These are phyloP conservation scores for Skeletonema tropicum DNA, from an alignment of 108 stramenopile species.

Conservation along the genomic window DNA sequence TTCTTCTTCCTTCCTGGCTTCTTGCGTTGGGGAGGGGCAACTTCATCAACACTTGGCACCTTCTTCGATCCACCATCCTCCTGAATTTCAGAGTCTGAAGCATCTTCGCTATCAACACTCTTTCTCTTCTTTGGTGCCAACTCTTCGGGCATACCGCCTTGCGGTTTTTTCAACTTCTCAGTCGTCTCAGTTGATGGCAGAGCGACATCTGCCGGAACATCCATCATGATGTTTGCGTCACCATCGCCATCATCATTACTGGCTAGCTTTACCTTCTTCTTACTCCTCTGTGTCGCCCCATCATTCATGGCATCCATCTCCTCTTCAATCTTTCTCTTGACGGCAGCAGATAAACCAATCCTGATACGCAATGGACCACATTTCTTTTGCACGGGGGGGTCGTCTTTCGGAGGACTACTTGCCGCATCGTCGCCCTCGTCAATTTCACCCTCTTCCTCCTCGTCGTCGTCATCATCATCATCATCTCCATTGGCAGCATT, in stretches of 20 bases:
- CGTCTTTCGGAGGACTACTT: neutral
- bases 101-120: slow-evolving; percentile 4
- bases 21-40: neutral
- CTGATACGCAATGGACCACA: slow-evolving; percentile 33
- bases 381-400: slow-evolving; percentile 23
- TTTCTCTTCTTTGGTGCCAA: slow-evolving; percentile 13
- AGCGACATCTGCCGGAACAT: neutral
- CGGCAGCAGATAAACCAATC: slow-evolving; percentile 31
- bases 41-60: neutral
- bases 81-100: slow-evolving; percentile 38
- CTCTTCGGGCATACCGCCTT: neutral
- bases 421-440: neutral
- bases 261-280: slow-evolving; percentile 18
- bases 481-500: neutral
- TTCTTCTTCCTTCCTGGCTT: slow-evolving; percentile 10
- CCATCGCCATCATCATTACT: neutral
- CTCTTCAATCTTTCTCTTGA: slow-evolving; percentile 14
- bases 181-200: neutral
- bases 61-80: slow-evolving; percentile 13
- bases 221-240: neutral
- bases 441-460: slow-evolving; percentile 24
- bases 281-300: neutral
- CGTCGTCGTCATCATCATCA: slow-evolving; percentile 7
- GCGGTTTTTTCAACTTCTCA: slow-evolving; percentile 10
- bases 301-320: slow-evolving; percentile 8